These are phyloP conservation scores for Xylaria palmicola DNA, from an alignment of 495 filamentous ascomycete species.

Conservation along the genomic window DNA sequence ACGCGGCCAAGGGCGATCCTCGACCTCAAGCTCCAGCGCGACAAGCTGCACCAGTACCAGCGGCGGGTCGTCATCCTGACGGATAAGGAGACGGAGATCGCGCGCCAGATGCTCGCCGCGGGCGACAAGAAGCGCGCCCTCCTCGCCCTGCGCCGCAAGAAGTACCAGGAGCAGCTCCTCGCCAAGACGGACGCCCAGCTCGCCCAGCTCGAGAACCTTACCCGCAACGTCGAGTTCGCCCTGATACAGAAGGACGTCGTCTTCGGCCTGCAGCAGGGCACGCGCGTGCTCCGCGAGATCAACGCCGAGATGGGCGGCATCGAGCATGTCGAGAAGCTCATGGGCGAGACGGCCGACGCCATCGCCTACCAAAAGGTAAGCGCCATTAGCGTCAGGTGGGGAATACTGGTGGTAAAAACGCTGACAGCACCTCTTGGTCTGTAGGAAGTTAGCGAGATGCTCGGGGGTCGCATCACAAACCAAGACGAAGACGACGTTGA, in stretches of 20 bases:
- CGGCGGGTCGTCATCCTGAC: slow-evolving; percentile 82
- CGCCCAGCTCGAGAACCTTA: slow-evolving; percentile 80
- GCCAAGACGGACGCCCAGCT: slow-evolving; percentile 89
- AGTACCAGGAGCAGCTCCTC: slow-evolving; percentile 92
- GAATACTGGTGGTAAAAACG: neutral
- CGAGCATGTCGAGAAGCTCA: slow-evolving; percentile 86
- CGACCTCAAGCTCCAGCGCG: slow-evolving; percentile 95
- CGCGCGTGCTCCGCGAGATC: slow-evolving; percentile 82
- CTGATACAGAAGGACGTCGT: slow-evolving; percentile 93
- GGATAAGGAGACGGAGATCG: slow-evolving; percentile 75
- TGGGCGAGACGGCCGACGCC: slow-evolving; percentile 88
- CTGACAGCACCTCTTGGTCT: neutral
- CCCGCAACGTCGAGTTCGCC: slow-evolving; percentile 84
- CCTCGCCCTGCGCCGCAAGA: slow-evolving; percentile 88
- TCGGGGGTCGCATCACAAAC: slow-evolving; percentile 79
- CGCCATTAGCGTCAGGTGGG: neutral
- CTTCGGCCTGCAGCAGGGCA: slow-evolving; percentile 90
- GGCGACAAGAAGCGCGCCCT: slow-evolving; percentile 79
- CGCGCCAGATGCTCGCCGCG: slow-evolving; percentile 71
- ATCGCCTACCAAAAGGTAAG: slow-evolving; percentile 81
- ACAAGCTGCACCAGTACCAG: slow-evolving; percentile 94
- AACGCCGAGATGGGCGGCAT: slow-evolving; percentile 95
- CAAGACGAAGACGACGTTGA: slow-evolving; percentile 98
- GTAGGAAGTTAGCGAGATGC: slow-evolving; percentile 87
- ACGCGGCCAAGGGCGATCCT: slow-evolving; percentile 69